phyloP scores from a whole-genome alignment of 2,329 filamentous ascomycete genomes.

The Triangularia verruculosa region DNA sequence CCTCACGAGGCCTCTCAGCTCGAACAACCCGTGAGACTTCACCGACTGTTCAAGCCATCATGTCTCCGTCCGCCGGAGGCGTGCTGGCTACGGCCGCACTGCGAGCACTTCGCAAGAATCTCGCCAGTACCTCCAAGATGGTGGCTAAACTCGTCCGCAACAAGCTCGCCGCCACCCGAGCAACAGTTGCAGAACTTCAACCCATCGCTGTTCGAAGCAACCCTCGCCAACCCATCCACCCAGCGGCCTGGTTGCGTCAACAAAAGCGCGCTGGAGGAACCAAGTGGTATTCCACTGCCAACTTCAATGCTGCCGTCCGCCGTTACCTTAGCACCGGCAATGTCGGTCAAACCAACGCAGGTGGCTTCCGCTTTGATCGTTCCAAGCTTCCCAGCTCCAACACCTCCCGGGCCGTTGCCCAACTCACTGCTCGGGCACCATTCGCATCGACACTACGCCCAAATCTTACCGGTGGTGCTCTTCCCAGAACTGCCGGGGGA shows the following conservation, averaged over 20 bases:
- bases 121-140: slow-evolving; percentile 42
- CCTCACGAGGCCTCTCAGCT: slow-evolving; percentile 12
- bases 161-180: slow-evolving; percentile 46
- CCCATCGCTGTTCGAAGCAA: slow-evolving; percentile 43
- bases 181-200: slow-evolving; percentile 44
- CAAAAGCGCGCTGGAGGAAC: slow-evolving; percentile 43
- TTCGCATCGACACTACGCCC: slow-evolving; percentile 88
- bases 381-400: slow-evolving; percentile 48
- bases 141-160: slow-evolving; percentile 47
- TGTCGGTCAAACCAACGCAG: slow-evolving; percentile 34
- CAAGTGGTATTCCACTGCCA: slow-evolving; percentile 50
- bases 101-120: slow-evolving; percentile 52
- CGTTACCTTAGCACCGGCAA: slow-evolving; percentile 49
- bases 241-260: slow-evolving; percentile 48
- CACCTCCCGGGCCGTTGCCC: slow-evolving; percentile 51
- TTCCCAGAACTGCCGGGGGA: slow-evolving; percentile 84
- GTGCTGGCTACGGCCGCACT: slow-evolving; percentile 55
- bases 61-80: slow-evolving; percentile 53
- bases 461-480: slow-evolving; percentile 83
- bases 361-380: slow-evolving; percentile 43
- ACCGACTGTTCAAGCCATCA: slow-evolving; percentile 34
- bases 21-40: slow-evolving; percentile 2
- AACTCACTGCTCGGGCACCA: slow-evolving; percentile 71
- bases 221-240: slow-evolving; percentile 52
- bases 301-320: slow-evolving; percentile 45